Conservation (phyloP, 164 flowering plant species). For the Nymphaea thermarum region DNA sequence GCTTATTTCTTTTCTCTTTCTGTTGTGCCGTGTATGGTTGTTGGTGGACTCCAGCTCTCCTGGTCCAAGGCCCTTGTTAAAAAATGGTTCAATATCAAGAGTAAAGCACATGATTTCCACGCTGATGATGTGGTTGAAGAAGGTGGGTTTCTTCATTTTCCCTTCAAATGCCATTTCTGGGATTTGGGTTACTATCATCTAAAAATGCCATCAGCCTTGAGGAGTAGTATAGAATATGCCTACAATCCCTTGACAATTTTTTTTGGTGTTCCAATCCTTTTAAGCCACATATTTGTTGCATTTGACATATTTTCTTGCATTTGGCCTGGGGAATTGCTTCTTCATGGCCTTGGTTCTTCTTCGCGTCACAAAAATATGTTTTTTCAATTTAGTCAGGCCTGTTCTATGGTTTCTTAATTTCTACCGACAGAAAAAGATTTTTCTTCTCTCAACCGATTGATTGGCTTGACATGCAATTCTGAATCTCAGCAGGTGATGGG, state of each 20-base stretch:
- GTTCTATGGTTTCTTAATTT: too few species aligned
- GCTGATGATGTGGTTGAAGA: conserved; percentile 37
- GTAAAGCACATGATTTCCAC: conserved; percentile 62
- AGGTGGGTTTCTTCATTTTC: conserved; percentile 1
- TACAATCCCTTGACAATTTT: too few species aligned
- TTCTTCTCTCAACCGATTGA: too few species aligned
- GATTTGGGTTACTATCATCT: neutral
- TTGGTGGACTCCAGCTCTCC: conserved; percentile 41
- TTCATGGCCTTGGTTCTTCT: neutral
- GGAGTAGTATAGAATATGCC: neutral
- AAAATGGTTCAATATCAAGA: conserved; percentile 78
- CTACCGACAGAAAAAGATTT: too few species aligned
- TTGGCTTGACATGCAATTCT: neutral
- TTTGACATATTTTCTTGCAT: neutral
- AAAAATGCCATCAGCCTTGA: neutral
- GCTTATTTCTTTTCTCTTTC: conserved; percentile 1
- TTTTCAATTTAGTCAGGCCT: too few species aligned
- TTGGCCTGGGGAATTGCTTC: neutral
- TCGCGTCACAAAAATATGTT: neutral
- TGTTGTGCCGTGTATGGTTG: neutral
- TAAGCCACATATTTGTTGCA: neutral
- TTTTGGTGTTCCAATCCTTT: neutral
- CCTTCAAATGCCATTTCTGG: neutral
- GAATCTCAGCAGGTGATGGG: conserved; percentile 53
- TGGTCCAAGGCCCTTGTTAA: conserved; percentile 80